phyloP scores from a whole-genome alignment of 2,329 filamentous ascomycete genomes.

The Albophoma yamanashiensis region DNA sequence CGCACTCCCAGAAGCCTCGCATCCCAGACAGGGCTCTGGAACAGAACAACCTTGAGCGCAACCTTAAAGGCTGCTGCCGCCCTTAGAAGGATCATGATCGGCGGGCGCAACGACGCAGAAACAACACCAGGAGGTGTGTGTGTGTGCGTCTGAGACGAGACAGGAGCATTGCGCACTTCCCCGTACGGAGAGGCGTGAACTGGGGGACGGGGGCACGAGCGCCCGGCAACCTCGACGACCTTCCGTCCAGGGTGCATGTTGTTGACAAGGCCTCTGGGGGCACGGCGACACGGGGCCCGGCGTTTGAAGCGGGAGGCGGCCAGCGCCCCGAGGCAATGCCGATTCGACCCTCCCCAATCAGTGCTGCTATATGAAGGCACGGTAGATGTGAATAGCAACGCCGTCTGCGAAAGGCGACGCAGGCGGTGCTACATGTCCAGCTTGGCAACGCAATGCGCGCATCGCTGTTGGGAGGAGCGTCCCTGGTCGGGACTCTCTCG shows the following conservation, averaged over 20 bases:
- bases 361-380: neutral
- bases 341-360: neutral
- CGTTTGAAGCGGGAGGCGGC: neutral
- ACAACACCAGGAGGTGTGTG: neutral
- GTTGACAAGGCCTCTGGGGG: neutral
- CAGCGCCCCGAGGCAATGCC: neutral
- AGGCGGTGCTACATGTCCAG: neutral
- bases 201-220: neutral
- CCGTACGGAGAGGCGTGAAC: neutral
- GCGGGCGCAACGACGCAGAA: neutral
- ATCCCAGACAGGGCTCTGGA: constrained; percentile 6
- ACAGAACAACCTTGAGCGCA: constrained; percentile 11
- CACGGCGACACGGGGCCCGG: neutral
- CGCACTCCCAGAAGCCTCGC: neutral
- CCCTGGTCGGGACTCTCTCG: neutral
- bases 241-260: neutral
- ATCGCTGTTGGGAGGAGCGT: neutral
- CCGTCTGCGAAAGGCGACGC: neutral
- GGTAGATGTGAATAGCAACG: neutral
- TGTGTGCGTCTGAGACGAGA: neutral
- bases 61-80: constrained; percentile 7
- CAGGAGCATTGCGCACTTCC: neutral
- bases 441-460: neutral
- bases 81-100: neutral
- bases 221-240: neutral